Percentiles rank a stretch among this genome's conserved stretches.
phyloP scores from a whole-genome alignment of 768 basidiomycete species.

The Termitomyces sp. region DNA sequence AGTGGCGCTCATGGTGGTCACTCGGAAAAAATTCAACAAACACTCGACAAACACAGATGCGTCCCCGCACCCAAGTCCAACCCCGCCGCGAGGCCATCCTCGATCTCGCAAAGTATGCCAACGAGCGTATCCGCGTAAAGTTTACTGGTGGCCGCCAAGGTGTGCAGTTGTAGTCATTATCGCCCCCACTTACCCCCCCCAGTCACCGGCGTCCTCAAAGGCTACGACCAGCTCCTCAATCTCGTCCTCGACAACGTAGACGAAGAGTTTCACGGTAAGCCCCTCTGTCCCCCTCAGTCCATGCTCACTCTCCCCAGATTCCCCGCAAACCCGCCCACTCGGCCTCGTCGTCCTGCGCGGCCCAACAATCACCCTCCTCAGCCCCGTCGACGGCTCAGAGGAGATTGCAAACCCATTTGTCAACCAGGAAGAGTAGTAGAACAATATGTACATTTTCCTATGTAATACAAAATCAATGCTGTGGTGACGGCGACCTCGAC shows the following conservation, averaged over 20 bases:
- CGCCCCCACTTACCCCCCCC: constrained; percentile 1
- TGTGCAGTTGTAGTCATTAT: constrained; percentile 20
- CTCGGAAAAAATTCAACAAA: not conserved
- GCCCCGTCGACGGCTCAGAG: constrained; percentile 92
- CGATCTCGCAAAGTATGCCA: constrained; percentile 90
- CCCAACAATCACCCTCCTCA: constrained; percentile 89
- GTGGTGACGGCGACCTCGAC: constrained; percentile 44
- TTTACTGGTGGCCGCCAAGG: constrained; percentile 98
- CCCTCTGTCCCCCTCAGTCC: too few relatives aligned
- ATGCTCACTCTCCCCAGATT: too few relatives aligned
- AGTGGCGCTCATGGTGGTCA: constrained; percentile 65
- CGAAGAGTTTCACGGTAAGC: constrained; percentile 69
- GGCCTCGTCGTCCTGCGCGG: constrained; percentile 90
- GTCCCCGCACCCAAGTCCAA: constrained; percentile 26
- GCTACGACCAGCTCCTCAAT: constrained; percentile 94
- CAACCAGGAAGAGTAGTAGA: constrained; percentile 49
- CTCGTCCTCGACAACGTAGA: constrained; percentile 95
- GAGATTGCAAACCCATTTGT: constrained; percentile 90
- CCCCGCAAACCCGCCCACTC: constrained; percentile 52
- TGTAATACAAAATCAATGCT: too few relatives aligned
- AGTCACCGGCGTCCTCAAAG: constrained; percentile 93
- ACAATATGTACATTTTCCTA: too few relatives aligned
- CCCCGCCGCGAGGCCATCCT: constrained; percentile 82
- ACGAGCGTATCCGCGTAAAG: constrained; percentile 89
- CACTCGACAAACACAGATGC: constrained; percentile 7